Evolutionary conservation across 2,329 filamentous ascomycete species (phyloP), one percentile per base, ranked within the genome.

Genomic region (Ophioceras dolichostomum): DNA sequence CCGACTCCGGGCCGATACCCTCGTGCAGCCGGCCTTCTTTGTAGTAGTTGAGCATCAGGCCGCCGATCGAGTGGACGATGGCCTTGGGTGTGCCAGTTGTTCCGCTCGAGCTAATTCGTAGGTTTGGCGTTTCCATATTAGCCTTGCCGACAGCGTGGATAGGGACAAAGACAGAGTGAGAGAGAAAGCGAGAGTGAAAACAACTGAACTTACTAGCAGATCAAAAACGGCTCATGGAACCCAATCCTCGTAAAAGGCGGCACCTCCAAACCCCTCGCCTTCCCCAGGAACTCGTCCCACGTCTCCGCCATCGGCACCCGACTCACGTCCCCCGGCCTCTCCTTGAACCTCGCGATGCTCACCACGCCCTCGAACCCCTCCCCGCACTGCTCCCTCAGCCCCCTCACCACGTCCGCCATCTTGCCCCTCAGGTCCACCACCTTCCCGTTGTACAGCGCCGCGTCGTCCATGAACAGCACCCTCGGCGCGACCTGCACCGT

Each of bases 1-100:
- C 61, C 31, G 57, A 60, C n/a, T 57, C 50, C 0, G 60, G 47
- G 0, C 45, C 51, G 4, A 58, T 39, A 20, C 61, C 58, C 34
- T 68, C 62, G 49, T 75, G 69, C 19, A 75, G 53, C 3, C 53
- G 56, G 1, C 60, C 63, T 53, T 93, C 85, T 51, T 88, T 73
- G 43, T 46, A 50, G 12, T 50, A 47, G 43, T 55, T 67, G 18
- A 85, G 43, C 21, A 83, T 55, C 2, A 73, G 59, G 0, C 79
- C 78, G 4, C 82, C 82, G 1, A 75, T 70, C 2, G 76, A 79
- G 54, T 94, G 86, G 3, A 89, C 83, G 44, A 93, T 91, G 41
- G 83, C 87, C 51, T 93, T 93, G 10, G 86, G 86, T 16, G 73
- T 75, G 4, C 86, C 85, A 0, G 86, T 93, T 6, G 85, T 93